phyloP scores from a whole-genome alignment of 31 red algal genomes.

The Asparagopsis taxiformis region DNA sequence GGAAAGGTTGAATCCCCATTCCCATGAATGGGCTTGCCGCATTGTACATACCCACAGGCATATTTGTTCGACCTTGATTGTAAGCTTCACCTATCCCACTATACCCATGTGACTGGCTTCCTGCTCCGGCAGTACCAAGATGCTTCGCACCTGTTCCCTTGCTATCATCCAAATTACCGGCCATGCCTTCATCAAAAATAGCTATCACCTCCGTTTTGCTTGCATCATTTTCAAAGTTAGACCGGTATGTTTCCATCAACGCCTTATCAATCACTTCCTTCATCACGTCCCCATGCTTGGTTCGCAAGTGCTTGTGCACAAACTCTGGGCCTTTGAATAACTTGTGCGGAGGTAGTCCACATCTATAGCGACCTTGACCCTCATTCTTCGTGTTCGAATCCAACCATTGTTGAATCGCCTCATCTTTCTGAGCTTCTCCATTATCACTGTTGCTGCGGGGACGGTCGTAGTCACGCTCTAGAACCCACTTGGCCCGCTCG shows the following conservation, averaged over 20 bases:
- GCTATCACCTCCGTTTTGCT: slow-evolving; percentile 33
- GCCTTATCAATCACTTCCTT: slow-evolving; percentile 30
- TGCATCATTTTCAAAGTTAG: slow-evolving; percentile 36
- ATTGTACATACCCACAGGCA: slow-evolving; percentile 41
- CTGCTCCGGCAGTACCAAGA: neutral
- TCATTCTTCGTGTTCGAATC: slow-evolving; percentile 69
- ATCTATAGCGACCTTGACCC: slow-evolving; percentile 62
- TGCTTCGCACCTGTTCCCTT: neutral
- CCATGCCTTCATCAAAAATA: slow-evolving; percentile 33
- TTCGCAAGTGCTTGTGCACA: slow-evolving; percentile 73
- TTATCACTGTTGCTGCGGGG: slow-evolving; percentile 49
- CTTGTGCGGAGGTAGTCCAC: slow-evolving; percentile 67
- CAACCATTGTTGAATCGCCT: slow-evolving; percentile 46
- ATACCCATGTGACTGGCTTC: neutral
- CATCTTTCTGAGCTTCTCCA: slow-evolving; percentile 24
- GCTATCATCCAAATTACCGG: slow-evolving; percentile 6
- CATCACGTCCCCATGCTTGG: slow-evolving; percentile 61
- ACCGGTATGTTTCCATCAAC: slow-evolving; percentile 12
- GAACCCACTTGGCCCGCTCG: slow-evolving; percentile 47
- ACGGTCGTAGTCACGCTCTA: slow-evolving; percentile 50
- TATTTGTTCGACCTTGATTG: slow-evolving; percentile 1
- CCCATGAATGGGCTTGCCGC: slow-evolving; percentile 21
- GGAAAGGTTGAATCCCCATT: slow-evolving; percentile 30
- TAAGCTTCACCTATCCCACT: neutral
- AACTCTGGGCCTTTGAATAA: slow-evolving; percentile 78